Percentiles rank a stretch among this genome's conserved stretches.
These are phyloP conservation scores for Geosmithia flava DNA, from an alignment of 2,329 filamentous ascomycete genomes.

Conservation along the genomic window DNA sequence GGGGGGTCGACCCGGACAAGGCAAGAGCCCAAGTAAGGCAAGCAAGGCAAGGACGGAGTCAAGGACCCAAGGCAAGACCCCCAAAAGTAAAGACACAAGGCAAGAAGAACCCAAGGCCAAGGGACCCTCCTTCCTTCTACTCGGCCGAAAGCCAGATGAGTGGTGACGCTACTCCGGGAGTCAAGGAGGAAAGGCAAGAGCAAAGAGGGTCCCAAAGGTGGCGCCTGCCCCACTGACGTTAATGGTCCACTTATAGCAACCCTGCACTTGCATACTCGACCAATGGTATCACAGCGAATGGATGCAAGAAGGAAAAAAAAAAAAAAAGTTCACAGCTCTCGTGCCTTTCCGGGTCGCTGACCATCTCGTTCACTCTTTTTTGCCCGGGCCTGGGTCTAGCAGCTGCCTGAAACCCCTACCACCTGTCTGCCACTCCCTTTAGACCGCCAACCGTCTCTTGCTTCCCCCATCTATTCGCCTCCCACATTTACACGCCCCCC, in stretches of 20 bases:
- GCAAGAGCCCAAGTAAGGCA: no score
- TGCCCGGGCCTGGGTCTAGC: neutral
- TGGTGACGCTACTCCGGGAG: slow-evolving; percentile 3
- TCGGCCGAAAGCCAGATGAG: neutral
- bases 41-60: no score
- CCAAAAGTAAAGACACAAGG: no score
- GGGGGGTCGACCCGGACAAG: no score
- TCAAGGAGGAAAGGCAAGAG: neutral
- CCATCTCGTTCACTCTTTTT: neutral
- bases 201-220: slow-evolving; percentile 5
- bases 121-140: neutral
- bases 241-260: slow-evolving; percentile 20
- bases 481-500: neutral
- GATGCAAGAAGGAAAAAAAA: slow-evolving; percentile 12
- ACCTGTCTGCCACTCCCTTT: neutral
- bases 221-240: slow-evolving; percentile 14
- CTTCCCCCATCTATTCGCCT: neutral
- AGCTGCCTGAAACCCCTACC: slow-evolving; percentile 1
- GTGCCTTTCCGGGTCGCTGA: slow-evolving; percentile 9
- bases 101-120: no score
- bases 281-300: slow-evolving; percentile 17
- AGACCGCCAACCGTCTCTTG: neutral
- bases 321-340: slow-evolving; percentile 21
- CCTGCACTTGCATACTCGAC: slow-evolving; percentile 15
- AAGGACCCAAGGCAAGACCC: no score